These are phyloP conservation scores for Beta corolliflora DNA, from an alignment of 179 eudicot species.

Conservation along the genomic window DNA sequence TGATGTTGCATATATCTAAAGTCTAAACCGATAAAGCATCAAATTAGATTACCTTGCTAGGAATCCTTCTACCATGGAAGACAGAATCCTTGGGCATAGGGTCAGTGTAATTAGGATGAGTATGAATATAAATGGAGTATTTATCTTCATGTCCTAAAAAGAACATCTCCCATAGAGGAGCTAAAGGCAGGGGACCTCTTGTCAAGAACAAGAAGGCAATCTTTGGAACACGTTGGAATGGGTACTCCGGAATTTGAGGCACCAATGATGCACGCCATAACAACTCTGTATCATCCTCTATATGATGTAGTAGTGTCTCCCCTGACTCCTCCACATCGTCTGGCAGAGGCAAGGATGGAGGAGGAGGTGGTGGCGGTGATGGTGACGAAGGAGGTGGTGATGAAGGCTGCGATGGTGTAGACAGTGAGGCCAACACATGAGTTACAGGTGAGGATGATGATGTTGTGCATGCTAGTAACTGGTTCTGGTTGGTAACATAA, in stretches of 20 bases:
- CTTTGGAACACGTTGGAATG: conserved; percentile 20
- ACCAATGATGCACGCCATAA: conserved; percentile 8
- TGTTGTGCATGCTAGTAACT: conserved; percentile 3
- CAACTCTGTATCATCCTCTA: neutral
- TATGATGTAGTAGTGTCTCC: too few relatives aligned
- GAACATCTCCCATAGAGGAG: conserved; percentile 54
- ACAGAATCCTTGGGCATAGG: conserved; percentile 33
- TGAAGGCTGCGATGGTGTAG: neutral
- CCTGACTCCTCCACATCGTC: neutral
- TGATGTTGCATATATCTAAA: too few relatives aligned
- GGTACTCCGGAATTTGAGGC: conserved; percentile 2
- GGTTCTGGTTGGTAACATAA: neutral
- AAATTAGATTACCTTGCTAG: conserved; percentile 52
- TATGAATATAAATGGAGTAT: conserved; percentile 45
- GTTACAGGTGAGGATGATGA: neutral
- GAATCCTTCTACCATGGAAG: conserved; percentile 54
- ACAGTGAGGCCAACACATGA: neutral
- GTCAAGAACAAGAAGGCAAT: conserved; percentile 42
- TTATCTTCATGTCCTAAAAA: conserved; percentile 42
- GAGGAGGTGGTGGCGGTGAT: neutral
- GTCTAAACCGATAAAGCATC: too few relatives aligned
- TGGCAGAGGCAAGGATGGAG: neutral
- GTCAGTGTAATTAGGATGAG: conserved; percentile 29
- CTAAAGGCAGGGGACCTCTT: conserved; percentile 38
- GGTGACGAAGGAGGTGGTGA: neutral